Base-by-base conservation (phyloP, 305 asterid genomes). In the Solanum hybrid region DNA sequence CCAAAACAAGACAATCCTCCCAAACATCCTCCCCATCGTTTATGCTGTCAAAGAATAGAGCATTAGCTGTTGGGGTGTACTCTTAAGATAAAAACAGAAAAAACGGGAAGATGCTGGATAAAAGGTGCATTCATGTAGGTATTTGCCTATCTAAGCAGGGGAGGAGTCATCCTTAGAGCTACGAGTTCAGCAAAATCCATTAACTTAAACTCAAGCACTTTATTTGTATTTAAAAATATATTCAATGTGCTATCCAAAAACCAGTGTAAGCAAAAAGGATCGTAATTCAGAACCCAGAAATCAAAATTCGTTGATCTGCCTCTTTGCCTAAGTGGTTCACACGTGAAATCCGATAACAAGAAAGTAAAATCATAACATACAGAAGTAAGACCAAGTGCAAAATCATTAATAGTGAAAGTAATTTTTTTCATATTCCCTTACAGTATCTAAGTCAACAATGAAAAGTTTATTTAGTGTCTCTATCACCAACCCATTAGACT, bases 21-120 rank as follows among this genome's bases (percentile, higher is more conserved):
- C 95, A 93, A 97, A 92, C 98, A 96, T 88, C 96, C 95, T 87
- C 93, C 95, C 99, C 98, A 97, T 90, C 97, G 93, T 93, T 98
- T 96, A 79, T 95, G 94, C 99, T 98, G 98, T 91, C 89, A 92
- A 92, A 79, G 68, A 89, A 72, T 89, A 76, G 80, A 92, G 39
- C 81, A 89, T 88, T 89, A 89, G 77, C 75, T 51, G 57, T 61
- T 6, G 26, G 38, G 29, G 15, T 34, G 38, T 15, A 79, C 17
- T 24, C 79, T 73, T 57, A 57, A 79, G 0, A 79, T 61, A 61
- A 57, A 57, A 85, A 85, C 2, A 7, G 51, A 85, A 85, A 57
- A 85, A 85, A 32, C 0, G 32, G 41, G 41, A 32, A 32, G 31
- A 85, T 31, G 78, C 31, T n/a, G n/a, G 31, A 57, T 85, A n/a